A percentile compares a stretch with the other conserved stretches of the same genome.
Conservation (phyloP, 805 yeast genomes). For the Kockiozyma suomiensis region DNA sequence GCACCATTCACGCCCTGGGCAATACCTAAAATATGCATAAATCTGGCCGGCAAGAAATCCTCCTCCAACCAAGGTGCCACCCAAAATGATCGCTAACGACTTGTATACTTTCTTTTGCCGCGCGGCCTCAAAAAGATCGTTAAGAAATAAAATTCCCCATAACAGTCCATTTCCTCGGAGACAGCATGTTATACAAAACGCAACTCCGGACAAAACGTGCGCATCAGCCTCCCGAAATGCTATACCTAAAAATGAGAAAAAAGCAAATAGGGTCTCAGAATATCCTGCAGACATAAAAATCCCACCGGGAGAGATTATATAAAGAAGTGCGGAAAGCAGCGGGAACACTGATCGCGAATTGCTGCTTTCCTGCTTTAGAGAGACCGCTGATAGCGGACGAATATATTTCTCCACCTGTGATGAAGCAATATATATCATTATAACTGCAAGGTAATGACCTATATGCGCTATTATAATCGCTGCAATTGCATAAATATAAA, state of each 20-base stretch:
- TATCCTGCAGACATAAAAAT: slow-evolving; percentile 74
- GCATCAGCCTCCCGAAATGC: slow-evolving; percentile 50
- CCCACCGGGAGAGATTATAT: slow-evolving; percentile 75
- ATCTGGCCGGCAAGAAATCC: slow-evolving; percentile 53
- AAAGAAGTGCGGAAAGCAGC: slow-evolving; percentile 49
- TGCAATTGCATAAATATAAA: slow-evolving; percentile 49
- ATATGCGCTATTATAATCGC: slow-evolving; percentile 56
- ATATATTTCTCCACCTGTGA: slow-evolving; percentile 32
- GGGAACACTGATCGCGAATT: slow-evolving; percentile 37
- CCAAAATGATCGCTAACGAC: slow-evolving; percentile 41
- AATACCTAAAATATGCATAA: slow-evolving; percentile 59
- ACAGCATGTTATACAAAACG: slow-evolving; percentile 59
- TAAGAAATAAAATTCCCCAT: slow-evolving; percentile 66
- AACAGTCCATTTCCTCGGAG: slow-evolving; percentile 77
- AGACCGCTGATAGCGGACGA: not conserved
- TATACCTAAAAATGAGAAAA: slow-evolving; percentile 61
- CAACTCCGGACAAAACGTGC: slow-evolving; percentile 52
- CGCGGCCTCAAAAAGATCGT: slow-evolving; percentile 50
- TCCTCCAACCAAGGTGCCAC: slow-evolving; percentile 60
- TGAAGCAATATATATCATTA: slow-evolving; percentile 57
- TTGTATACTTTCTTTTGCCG: not conserved
- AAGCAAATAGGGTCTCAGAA: slow-evolving; percentile 72
- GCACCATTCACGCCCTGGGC: slow-evolving; percentile 89
- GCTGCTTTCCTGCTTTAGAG: slow-evolving; percentile 7
- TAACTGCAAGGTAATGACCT: slow-evolving; percentile 53